These are phyloP conservation scores for Trichophyton equinum DNA, from an alignment of 2,329 filamentous ascomycete species.

Conservation along the genomic window DNA sequence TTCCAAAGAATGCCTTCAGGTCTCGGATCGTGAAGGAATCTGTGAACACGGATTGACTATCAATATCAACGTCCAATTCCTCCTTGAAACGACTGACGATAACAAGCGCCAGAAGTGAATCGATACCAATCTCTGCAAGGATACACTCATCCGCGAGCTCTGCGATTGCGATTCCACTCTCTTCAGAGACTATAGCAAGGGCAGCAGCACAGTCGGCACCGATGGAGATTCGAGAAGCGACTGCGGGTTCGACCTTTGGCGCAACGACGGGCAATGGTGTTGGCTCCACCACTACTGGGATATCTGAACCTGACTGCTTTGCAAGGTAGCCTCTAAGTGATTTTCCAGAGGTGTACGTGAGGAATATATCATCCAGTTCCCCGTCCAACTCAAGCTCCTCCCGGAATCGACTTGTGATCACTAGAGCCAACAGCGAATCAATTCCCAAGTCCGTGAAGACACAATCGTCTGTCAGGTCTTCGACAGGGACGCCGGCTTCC, in stretches of 20 bases:
- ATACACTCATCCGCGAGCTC: conserved; percentile 6
- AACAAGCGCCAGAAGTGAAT: conserved; percentile 10
- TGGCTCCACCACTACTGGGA: not conserved
- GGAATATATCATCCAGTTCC: conserved; percentile 14
- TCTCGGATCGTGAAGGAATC: not conserved
- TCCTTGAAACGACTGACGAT: conserved; percentile 6
- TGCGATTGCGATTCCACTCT: conserved; percentile 8
- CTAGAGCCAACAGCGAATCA: conserved; percentile 27
- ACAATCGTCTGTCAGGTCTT: conserved; percentile 5
- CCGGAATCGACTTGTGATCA: conserved; percentile 24
- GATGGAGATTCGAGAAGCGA: not conserved
- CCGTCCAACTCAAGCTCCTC: conserved; percentile 22
- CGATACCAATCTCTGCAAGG: conserved; percentile 11
- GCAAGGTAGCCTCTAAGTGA: not conserved
- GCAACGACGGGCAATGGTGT: not conserved
- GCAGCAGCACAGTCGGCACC: not conserved
- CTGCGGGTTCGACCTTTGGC: not conserved
- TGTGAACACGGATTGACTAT: not conserved
- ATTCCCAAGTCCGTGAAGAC: conserved; percentile 21
- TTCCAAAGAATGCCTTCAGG: conserved; percentile 1
- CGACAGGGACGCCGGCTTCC: conserved; percentile 8
- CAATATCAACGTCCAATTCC: conserved; percentile 31
- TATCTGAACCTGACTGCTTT: not conserved
- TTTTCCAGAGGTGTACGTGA: conserved; percentile 15
- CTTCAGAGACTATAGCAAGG: conserved; percentile 8